Percentiles rank a stretch among this genome's conserved stretches.
phyloP scores from a whole-genome alignment of 2,329 filamentous ascomycete genomes.

The Colletotrichum neosansevieriae region DNA sequence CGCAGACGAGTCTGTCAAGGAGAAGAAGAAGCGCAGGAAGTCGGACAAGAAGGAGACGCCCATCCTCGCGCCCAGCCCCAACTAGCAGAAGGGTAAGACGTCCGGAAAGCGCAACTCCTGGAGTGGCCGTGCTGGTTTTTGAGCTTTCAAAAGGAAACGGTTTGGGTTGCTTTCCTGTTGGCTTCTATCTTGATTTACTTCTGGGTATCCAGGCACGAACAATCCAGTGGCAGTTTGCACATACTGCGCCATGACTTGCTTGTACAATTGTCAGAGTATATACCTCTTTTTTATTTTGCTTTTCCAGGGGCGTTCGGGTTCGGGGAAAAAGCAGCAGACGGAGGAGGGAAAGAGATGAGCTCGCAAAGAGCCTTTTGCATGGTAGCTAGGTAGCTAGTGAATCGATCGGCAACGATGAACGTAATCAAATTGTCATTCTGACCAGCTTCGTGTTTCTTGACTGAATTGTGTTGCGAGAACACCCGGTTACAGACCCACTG shows the following conservation, averaged over 20 bases:
- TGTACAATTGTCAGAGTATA: conserved; percentile 35
- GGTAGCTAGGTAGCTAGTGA: conserved; percentile 23
- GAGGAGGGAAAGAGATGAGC: conserved; percentile 34
- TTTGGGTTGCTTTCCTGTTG: too few relatives aligned
- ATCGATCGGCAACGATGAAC: conserved; percentile 19
- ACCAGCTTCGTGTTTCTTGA: too few relatives aligned
- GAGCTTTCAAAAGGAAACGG: too few relatives aligned
- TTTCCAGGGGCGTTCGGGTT: conserved; percentile 32
- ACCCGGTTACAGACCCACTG: too few relatives aligned
- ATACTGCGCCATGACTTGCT: conserved; percentile 16
- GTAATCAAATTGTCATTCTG: background rate
- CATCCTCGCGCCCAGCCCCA: conserved; percentile 29
- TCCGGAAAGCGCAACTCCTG: background rate
- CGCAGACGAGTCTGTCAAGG: conserved; percentile 39
- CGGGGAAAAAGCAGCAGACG: conserved; percentile 29
- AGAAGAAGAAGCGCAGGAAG: conserved; percentile 41
- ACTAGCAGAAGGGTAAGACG: conserved; percentile 3
- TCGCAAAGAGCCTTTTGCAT: conserved; percentile 14
- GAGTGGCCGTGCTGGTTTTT: too few relatives aligned
- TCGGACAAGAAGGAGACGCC: conserved; percentile 46
- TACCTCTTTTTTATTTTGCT: conserved; percentile 35
- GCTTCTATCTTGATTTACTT: background rate
- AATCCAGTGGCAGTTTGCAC: too few relatives aligned
- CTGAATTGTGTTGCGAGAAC: too few relatives aligned
- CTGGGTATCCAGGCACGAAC: conserved; percentile 6